phyloP scores from a whole-genome alignment of 2,329 filamentous ascomycete genomes.

The Aureobasidium sp. region DNA sequence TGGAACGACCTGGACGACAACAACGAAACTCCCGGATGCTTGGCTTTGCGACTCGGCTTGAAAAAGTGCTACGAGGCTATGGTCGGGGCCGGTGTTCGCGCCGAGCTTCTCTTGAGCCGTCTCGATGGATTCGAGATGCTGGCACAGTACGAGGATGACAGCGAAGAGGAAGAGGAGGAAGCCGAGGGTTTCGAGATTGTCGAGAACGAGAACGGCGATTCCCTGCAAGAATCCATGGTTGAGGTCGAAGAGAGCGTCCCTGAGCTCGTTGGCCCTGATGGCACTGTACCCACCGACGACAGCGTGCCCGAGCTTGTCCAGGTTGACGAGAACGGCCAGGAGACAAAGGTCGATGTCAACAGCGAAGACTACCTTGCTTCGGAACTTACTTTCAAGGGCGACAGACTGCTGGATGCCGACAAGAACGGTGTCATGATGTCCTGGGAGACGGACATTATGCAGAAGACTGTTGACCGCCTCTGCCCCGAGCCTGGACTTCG shows the following conservation, averaged over 20 bases:
- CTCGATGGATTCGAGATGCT: slow-evolving; percentile 75
- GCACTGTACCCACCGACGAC: slow-evolving; percentile 12
- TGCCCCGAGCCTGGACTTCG: slow-evolving; percentile 31
- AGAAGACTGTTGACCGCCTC: slow-evolving; percentile 35
- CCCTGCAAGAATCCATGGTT: slow-evolving; percentile 11
- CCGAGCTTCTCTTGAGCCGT: slow-evolving; percentile 75
- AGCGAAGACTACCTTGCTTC: slow-evolving; percentile 42
- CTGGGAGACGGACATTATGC: slow-evolving; percentile 44
- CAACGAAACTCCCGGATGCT: slow-evolving; percentile 83
- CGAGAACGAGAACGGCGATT: background rate
- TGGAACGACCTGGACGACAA: slow-evolving; percentile 91
- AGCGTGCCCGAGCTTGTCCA: slow-evolving; percentile 20
- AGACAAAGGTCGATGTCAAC: slow-evolving; percentile 26
- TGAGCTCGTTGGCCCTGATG: slow-evolving; percentile 17
- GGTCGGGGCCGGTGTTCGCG: slow-evolving; percentile 82
- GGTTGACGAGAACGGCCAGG: slow-evolving; percentile 21
- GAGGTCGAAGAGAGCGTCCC: slow-evolving; percentile 10
- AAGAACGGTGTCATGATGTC: slow-evolving; percentile 47
- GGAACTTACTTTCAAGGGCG: slow-evolving; percentile 38
- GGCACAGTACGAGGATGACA: slow-evolving; percentile 45
- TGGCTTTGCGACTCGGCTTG: slow-evolving; percentile 62
- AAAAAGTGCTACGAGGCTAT: slow-evolving; percentile 68
- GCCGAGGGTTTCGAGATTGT: slow-evolving; percentile 13
- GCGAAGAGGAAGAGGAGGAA: slow-evolving; percentile 32
- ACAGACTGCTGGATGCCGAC: slow-evolving; percentile 39